phyloP scores from a whole-genome alignment of 2,329 filamentous ascomycete genomes.

The Didymella segeticola region DNA sequence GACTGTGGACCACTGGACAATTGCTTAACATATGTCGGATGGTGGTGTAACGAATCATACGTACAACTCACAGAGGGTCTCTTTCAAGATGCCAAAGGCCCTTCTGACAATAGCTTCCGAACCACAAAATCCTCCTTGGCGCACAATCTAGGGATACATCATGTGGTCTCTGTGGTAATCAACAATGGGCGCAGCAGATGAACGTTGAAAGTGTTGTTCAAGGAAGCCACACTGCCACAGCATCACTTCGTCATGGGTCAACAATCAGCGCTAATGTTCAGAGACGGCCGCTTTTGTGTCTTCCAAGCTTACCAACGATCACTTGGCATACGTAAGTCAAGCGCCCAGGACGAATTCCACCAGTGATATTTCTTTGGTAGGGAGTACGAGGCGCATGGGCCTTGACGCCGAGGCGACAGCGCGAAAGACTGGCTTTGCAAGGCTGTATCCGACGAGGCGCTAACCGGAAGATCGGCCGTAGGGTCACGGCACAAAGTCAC shows the following conservation, averaged over 20 bases:
- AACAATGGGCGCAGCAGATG: neutral
- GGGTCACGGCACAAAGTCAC: neutral
- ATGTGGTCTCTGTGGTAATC: neutral
- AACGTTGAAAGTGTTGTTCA: neutral
- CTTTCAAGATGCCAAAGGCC: too few relatives aligned
- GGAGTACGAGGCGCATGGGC: neutral
- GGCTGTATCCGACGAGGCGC: neutral
- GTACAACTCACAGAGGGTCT: too few relatives aligned
- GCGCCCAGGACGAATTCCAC: neutral
- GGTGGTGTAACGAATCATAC: too few relatives aligned
- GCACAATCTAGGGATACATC: too few relatives aligned
- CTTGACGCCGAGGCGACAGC: neutral
- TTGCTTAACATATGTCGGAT: too few relatives aligned
- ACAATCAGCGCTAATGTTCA: neutral
- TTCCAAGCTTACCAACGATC: neutral
- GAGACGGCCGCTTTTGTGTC: neutral
- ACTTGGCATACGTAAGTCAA: slow-evolving; percentile 1
- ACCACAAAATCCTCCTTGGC: too few relatives aligned
- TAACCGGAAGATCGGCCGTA: slow-evolving; percentile 1
- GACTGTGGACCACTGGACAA: too few relatives aligned
- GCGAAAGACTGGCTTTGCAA: neutral
- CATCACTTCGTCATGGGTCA: neutral
- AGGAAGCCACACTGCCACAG: neutral
- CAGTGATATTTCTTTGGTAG: neutral
- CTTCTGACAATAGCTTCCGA: too few relatives aligned